Evolutionary conservation across 2,329 filamentous ascomycete genomes (phyloP), one percentile per base, ranked within the genome.

Genomic region (Aschersonia sp.): DNA sequence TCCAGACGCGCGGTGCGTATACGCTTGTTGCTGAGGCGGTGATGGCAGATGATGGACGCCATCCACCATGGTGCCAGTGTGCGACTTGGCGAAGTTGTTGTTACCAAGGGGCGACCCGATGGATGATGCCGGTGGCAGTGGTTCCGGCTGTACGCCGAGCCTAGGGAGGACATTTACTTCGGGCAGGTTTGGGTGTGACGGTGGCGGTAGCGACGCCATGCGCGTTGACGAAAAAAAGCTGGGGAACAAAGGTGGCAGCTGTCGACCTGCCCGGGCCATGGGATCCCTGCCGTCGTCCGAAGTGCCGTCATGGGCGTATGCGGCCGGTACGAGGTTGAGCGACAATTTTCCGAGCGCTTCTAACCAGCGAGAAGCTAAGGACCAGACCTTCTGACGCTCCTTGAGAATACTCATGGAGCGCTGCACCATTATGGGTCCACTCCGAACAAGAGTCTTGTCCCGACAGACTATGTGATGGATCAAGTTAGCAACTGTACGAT

Each of bases 301-400:
- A 45, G 70, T 69, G 9, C 66, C 68, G 49, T 74, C 68, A 10
- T 65, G 59, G 12, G 60, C 63, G 5, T 65, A 58, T 3, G 64
- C 58, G 31, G 62, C 57, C 10, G 64, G 63, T 47, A 66, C 67
- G 5, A 70, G 65, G 48, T 72, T 67, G 30, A 63, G 63, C 43
- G 65, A 67, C 56, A 73, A 73, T 42, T 65, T 68, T 45, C 71
- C 68, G 3, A 77, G 58, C 1, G 69, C 66, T 5, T 70, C 69
- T n/a, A 71, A 65, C 73, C 73, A 77, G 5, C 71, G 66, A n/a
- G 63, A 62, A 1, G 74, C 72, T 5, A 76, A 60, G 1, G 74
- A 72, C 73, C 74, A 77, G 10, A 73, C 68, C 40, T 69, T 63
- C 48, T 68, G 68, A 55, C 70, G 72, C 47, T 73, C 70, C 38